phyloP scores from a whole-genome alignment of 352 stramenopile species.

The Globisporangium spinosum region DNA sequence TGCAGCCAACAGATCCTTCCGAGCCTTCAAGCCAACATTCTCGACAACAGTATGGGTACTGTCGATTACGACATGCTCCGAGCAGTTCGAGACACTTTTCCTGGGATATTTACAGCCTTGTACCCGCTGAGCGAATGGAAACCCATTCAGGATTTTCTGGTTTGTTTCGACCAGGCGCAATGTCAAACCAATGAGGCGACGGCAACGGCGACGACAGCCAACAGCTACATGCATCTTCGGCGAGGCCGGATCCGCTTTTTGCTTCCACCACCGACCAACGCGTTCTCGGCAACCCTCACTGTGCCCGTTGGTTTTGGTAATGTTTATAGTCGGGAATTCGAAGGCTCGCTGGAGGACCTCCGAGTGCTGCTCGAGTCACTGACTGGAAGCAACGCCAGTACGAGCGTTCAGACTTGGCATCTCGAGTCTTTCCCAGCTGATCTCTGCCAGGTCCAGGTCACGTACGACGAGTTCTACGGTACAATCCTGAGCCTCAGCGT shows the following conservation, averaged over 20 bases:
- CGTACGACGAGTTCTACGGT: conserved; percentile 9
- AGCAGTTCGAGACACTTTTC: conserved; percentile 5
- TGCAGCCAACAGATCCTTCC: conserved; percentile 8
- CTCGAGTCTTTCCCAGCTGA: background rate
- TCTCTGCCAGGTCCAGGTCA: conserved; percentile 9
- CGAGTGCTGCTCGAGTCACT: conserved; percentile 3
- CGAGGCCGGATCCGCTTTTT: conserved; percentile 1
- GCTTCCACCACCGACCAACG: background rate
- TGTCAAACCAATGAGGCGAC: conserved; percentile 2
- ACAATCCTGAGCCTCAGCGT: conserved; percentile 1
- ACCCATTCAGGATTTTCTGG: conserved; percentile 11
- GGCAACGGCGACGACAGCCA: background rate
- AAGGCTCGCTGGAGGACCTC: conserved; percentile 6
- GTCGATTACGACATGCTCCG: background rate
- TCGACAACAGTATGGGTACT: background rate
- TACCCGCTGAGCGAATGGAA: background rate
- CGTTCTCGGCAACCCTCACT: background rate
- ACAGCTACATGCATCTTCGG: conserved; percentile 15
- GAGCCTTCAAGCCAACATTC: background rate
- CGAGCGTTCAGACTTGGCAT: background rate
- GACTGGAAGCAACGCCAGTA: background rate
- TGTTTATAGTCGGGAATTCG: background rate
- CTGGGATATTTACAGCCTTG: background rate
- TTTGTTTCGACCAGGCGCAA: conserved; percentile 14
- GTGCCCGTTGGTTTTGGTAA: background rate